Evolutionary conservation across 2,329 filamentous ascomycete genomes (phyloP).

Genomic region (Ceratocystis cacaofunesta): DNA sequence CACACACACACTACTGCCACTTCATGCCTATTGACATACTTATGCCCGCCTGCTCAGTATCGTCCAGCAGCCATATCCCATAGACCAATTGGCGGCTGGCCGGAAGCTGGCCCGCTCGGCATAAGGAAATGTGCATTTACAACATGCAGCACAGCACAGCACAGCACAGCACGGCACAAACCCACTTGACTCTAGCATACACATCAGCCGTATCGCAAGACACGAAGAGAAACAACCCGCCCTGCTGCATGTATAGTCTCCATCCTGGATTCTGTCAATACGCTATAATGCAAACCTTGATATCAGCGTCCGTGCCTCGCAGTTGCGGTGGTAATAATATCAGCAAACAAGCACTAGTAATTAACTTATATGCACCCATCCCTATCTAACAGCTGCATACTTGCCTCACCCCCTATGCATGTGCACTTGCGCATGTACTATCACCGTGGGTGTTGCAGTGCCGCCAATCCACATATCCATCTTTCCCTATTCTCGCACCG

Average conservation of each 20-base stretch:
- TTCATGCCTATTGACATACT: no score
- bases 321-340: neutral
- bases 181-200: no score
- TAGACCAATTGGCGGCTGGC: neutral
- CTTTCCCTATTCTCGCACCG: neutral
- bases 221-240: neutral
- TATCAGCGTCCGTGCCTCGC: neutral
- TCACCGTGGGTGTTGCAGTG: neutral
- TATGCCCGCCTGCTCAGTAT: neutral
- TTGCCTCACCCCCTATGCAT: neutral
- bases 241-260: neutral
- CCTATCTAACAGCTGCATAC: no score
- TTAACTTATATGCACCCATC: no score
- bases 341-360: neutral
- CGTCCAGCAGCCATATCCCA: neutral
- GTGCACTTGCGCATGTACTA: neutral
- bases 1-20: no score
- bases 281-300: neutral
- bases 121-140: neutral
- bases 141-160: neutral
- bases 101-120: neutral
- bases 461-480: neutral
- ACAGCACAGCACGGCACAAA: neutral
- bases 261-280: neutral
- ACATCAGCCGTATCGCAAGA: neutral